Evolutionary conservation across 2,329 filamentous ascomycete species (phyloP), one percentile per base, ranked within the genome.

Genomic region (Ampelomyces quisqualis): DNA sequence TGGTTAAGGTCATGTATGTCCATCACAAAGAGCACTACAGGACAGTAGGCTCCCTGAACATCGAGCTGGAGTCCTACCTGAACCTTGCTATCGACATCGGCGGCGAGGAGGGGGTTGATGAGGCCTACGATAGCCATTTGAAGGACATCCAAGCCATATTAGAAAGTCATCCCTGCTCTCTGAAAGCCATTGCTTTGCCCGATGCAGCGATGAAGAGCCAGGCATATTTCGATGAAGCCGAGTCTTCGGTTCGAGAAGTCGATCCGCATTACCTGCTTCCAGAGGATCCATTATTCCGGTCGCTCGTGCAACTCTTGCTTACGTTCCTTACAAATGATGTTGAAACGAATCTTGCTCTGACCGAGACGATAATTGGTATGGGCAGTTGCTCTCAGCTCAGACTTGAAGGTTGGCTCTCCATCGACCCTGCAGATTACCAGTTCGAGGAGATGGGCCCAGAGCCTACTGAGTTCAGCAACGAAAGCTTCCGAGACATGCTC

Each of bases 321-420:
- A 84, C 78, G 0, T 98, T 97, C 60, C 89, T 96, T 55, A 78
- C 88, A 4, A 98, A 98, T 57, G 85, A 89, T 2, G 83, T 97
- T 2, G 89, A 96, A 55, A 90, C 87, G 2, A 98, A 98, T 55
- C 73, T 98, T 3, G 86, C 86, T 0, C 75, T 96, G 2, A 97
- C 91, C 0, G 88, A 94, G 57, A 80, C 86, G 1, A 75, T 97
- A 29, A 79, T 94, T 19, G 86, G 88, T 51, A 75, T 98, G 27
- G 87, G 87, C 8, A 82, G 87, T 1, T 97, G 93, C 55, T 86
- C 89, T 5, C 86, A 88, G 49, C 85, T 95, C 60, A 82, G 84
- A 14, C 77, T 96, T 9, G 89, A 96, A 60, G 86, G 87, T n/a
- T 98, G 93, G 91, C 73, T 97, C 20, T 74, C 91, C 5, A 83